phyloP scores from a whole-genome alignment of 106 monocot genomes.

The Apostasia ramifera region DNA sequence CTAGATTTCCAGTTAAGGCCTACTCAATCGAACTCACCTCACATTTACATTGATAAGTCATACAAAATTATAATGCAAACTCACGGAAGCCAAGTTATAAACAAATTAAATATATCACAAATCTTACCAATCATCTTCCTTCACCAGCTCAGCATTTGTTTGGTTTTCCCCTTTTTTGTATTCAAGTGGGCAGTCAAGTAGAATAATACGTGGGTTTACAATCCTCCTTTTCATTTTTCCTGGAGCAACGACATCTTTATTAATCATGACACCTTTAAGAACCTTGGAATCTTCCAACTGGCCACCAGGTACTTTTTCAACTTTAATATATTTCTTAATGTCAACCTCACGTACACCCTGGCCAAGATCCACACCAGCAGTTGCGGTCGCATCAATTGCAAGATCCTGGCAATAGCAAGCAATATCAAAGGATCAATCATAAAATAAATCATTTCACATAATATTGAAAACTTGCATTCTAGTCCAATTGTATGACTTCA shows the following conservation, averaged over 20 bases:
- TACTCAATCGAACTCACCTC: background rate
- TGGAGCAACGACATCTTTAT: constrained; percentile 96
- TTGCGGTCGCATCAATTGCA: constrained; percentile 93
- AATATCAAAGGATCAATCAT: no score
- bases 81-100: background rate
- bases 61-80: background rate
- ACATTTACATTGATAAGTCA: background rate
- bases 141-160: constrained; percentile 92
- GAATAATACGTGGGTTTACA: constrained; percentile 86
- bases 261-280: constrained; percentile 92
- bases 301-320: constrained; percentile 97
- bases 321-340: constrained; percentile 93
- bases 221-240: constrained; percentile 97
- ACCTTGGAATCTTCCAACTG: constrained; percentile 92
- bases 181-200: constrained; percentile 93
- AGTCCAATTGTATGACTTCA: no score
- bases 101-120: background rate
- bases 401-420: constrained; percentile 57
- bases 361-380: constrained; percentile 87
- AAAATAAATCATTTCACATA: background rate
- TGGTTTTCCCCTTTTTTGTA: constrained; percentile 99
- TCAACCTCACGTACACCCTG: constrained; percentile 89
- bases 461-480: background rate
- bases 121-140: constrained; percentile 94
- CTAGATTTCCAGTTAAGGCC: no score